Conservation (phyloP, 768 basidiomycete species). For the Mycena rosella region DNA sequence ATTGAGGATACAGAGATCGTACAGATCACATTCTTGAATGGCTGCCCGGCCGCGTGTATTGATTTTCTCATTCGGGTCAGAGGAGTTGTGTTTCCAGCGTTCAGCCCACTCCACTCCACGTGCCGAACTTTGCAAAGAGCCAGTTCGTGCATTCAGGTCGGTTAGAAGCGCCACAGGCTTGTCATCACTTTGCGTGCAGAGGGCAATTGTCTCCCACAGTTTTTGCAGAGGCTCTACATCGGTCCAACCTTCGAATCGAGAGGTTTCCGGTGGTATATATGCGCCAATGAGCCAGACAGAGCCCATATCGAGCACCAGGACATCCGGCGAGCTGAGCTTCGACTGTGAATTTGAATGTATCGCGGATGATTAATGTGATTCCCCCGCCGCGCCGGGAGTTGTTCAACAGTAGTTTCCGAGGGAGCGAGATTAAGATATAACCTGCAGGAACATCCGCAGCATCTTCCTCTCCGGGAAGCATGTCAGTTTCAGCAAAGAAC, state of each 20-base stretch:
- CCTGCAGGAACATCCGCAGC: not conserved
- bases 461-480: conserved; percentile 9
- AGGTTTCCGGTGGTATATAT: not conserved
- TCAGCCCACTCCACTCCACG: too few relatives aligned
- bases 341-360: conserved; percentile 2
- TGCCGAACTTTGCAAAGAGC: not conserved
- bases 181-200: too few relatives aligned
- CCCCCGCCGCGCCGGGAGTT: not conserved
- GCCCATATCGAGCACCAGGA: not conserved
- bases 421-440: too few relatives aligned
- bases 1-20: not conserved
- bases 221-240: too few relatives aligned
- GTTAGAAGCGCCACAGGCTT: too few relatives aligned
- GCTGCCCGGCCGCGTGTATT: not conserved
- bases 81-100: not conserved
- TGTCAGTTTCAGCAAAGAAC: conserved; percentile 17
- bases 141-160: too few relatives aligned
- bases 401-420: not conserved
- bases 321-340: not conserved
- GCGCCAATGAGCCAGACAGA: not conserved
- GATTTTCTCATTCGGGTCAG: not conserved
- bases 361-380: conserved; percentile 3
- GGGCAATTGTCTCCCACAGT: too few relatives aligned
- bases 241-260: too few relatives aligned
- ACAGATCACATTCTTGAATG: not conserved